Conservation (phyloP, 768 basidiomycete species). For the Dioszegia hungarica region DNA sequence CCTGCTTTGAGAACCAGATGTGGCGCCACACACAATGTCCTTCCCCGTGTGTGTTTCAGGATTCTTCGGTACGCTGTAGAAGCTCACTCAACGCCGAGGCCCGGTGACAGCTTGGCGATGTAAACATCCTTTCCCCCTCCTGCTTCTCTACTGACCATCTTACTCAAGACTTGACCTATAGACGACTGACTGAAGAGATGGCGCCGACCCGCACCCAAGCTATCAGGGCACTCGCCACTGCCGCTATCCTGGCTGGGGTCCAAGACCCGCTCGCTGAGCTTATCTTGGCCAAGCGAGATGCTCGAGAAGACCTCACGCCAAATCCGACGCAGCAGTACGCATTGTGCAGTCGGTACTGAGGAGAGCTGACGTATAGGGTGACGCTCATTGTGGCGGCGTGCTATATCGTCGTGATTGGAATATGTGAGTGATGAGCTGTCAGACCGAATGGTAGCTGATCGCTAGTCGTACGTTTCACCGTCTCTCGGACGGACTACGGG, state of each 20-base stretch:
- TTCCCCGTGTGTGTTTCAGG: no score
- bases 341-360: background rate
- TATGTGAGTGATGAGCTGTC: conserved; percentile 26
- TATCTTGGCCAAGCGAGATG: background rate
- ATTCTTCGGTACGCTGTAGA: no score
- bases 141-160: no score
- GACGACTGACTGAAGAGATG: background rate
- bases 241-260: background rate
- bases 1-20: no score
- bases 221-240: background rate
- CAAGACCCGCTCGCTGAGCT: background rate
- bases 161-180: no score
- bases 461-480: conserved; percentile 12
- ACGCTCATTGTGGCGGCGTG: conserved; percentile 46
- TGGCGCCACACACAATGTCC: no score
- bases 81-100: no score
- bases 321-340: conserved; percentile 13
- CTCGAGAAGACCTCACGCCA: conserved; percentile 1
- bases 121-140: no score
- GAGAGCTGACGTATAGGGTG: conserved; percentile 18
- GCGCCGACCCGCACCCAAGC: background rate
- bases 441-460: background rate
- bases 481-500: no score
- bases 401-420: conserved; percentile 44
- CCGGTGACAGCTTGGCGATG: no score